A percentile compares a stretch with the other conserved stretches of the same genome.
Conservation (phyloP, 1,284 basidiomycete species). For the Naganishia liquefaciens region DNA sequence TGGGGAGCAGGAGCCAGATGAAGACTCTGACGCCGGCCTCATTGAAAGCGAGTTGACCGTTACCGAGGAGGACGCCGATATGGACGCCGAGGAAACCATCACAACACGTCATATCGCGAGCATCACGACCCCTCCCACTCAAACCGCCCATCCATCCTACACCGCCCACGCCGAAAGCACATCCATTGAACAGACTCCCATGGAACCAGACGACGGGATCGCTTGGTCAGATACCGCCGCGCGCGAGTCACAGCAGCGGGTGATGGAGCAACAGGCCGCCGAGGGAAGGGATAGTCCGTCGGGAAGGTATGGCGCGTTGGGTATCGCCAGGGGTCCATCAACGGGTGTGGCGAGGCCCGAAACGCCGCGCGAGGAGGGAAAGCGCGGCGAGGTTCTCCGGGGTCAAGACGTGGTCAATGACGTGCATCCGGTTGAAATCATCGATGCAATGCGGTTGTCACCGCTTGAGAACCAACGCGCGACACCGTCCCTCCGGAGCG, state of each 20-base stretch:
- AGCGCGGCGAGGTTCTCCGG: neutral
- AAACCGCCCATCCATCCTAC: conserved; percentile 12
- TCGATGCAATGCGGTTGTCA: conserved; percentile 3
- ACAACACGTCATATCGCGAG: conserved; percentile 31
- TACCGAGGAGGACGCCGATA: conserved; percentile 30
- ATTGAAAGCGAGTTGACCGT: conserved; percentile 24
- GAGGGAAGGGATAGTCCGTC: conserved; percentile 36
- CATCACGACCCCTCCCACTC: neutral
- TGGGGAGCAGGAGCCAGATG: conserved; percentile 58
- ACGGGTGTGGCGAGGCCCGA: neutral
- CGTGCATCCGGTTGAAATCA: conserved; percentile 15
- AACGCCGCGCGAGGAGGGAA: neutral
- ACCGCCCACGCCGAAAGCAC: conserved; percentile 24
- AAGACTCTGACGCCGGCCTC: conserved; percentile 34
- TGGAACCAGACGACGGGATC: conserved; percentile 58
- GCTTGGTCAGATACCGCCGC: conserved; percentile 57
- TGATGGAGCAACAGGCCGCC: conserved; percentile 38
- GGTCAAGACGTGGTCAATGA: neutral
- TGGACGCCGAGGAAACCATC: conserved; percentile 37
- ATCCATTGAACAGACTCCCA: conserved; percentile 34
- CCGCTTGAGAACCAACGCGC: conserved; percentile 19
- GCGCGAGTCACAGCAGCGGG: conserved; percentile 48
- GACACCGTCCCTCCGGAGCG: conserved; percentile 5
- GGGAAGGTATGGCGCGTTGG: conserved; percentile 23
- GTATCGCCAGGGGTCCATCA: conserved; percentile 14